phyloP scores from a whole-genome alignment of 192 early-diverging fungal species.

The Podila verticillata region DNA sequence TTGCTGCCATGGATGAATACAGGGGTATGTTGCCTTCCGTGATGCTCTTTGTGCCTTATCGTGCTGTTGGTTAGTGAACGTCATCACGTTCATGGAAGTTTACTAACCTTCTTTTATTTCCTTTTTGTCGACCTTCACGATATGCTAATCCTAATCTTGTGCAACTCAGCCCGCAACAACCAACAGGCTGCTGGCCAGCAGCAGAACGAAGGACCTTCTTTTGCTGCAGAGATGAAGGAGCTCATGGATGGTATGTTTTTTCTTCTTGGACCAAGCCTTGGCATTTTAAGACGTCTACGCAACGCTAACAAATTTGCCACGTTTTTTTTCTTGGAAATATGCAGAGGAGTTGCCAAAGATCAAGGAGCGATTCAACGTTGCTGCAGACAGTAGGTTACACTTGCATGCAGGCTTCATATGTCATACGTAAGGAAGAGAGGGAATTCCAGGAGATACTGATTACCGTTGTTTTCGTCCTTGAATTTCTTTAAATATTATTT shows the following conservation, averaged over 20 bases:
- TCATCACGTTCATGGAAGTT: constrained; percentile 5
- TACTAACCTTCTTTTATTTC: background rate
- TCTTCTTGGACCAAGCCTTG: background rate
- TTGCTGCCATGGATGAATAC: constrained; percentile 61
- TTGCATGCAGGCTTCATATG: background rate
- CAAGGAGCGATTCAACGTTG: constrained; percentile 65
- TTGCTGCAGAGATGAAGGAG: constrained; percentile 49
- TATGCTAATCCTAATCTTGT: constrained; percentile 11
- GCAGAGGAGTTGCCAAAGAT: constrained; percentile 65
- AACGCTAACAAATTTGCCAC: background rate
- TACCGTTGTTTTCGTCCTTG: no score
- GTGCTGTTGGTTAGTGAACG: constrained; percentile 7
- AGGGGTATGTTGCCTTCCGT: constrained; percentile 13
- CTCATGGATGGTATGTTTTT: constrained; percentile 47
- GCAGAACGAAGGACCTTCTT: constrained; percentile 43
- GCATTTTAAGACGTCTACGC: background rate
- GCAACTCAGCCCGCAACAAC: constrained; percentile 16
- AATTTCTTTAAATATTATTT: background rate
- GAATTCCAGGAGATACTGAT: background rate
- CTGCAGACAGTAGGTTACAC: constrained; percentile 58
- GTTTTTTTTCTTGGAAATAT: constrained; percentile 7
- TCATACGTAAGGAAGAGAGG: no score
- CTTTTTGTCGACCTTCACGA: background rate
- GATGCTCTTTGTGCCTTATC: background rate
- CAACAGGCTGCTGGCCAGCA: constrained; percentile 40